Percentiles rank a stretch among this genome's conserved stretches.
Conservation (phyloP, 2,329 filamentous ascomycete species). For the Pseudogymnoascus sp. region DNA sequence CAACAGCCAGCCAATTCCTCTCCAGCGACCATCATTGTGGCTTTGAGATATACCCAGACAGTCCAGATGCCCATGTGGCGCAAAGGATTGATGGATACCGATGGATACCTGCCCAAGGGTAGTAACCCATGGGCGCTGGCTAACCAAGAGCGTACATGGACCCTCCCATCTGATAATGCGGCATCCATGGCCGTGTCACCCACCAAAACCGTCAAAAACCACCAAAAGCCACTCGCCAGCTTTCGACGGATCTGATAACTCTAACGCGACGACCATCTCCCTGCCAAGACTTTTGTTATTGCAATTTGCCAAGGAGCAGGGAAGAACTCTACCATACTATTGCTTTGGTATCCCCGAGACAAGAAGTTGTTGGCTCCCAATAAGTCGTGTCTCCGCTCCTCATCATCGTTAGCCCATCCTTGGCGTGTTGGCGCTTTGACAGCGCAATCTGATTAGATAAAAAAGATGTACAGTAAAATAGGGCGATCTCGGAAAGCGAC, state of each 20-base stretch:
- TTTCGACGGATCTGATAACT: slow-evolving; percentile 6
- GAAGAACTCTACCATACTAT: neutral
- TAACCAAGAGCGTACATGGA: neutral
- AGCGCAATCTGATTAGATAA: slow-evolving; percentile 4
- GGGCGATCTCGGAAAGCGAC: neutral
- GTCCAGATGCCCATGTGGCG: neutral
- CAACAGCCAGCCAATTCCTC: neutral
- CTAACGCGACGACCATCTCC: slow-evolving; percentile 1
- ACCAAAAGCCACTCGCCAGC: neutral
- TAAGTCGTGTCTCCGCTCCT: neutral
- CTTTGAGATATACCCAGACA: neutral
- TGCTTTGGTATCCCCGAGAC: neutral
- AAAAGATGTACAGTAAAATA: neutral
- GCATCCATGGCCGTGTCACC: neutral
- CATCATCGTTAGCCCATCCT: neutral
- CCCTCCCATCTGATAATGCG: slow-evolving; percentile 3
- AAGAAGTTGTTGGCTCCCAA: neutral
- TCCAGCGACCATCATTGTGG: neutral
- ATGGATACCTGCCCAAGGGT: neutral
- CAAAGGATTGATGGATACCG: neutral
- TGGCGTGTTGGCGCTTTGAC: neutral
- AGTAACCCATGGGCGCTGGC: neutral
- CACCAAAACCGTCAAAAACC: neutral
- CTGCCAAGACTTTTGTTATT: slow-evolving; percentile 1
- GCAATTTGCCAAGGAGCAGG: neutral